Evolutionary conservation across 441 rosid genomes (phyloP).

Genomic region (Syzygium malaccense): DNA sequence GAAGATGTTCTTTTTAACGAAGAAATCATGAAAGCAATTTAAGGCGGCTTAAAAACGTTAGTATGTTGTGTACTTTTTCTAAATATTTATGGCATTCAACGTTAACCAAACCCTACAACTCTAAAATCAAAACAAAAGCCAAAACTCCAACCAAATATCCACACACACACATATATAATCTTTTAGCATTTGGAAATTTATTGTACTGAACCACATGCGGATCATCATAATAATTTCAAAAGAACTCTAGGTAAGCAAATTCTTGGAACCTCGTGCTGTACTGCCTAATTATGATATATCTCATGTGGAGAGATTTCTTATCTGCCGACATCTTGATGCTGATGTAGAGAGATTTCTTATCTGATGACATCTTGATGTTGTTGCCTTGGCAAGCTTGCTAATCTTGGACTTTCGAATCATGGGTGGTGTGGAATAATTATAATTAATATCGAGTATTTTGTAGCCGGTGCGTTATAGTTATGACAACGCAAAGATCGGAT

Average conservation of each 20-base stretch:
- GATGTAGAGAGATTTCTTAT: too few species aligned
- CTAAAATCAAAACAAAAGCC: neutral
- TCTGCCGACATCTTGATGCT: accelerated
- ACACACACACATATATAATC: neutral
- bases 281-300: neutral
- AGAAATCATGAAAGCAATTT: neutral
- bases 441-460: neutral
- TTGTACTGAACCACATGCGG: neutral
- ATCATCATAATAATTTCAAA: neutral
- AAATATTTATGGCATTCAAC: neutral
- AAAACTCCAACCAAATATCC: neutral
- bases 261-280: neutral
- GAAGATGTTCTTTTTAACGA: neutral
- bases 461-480: neutral
- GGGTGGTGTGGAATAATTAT: too few species aligned
- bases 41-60: neutral
- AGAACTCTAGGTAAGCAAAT: neutral
- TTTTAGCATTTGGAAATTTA: neutral
- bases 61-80: neutral
- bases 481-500: neutral
- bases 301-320: neutral
- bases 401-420: accelerated
- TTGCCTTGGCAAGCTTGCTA: accelerated
- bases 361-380: accelerated
- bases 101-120: neutral